These are phyloP conservation scores for Aureobasidium sp. DNA, from an alignment of 2,329 filamentous ascomycete genomes.

Conservation along the genomic window DNA sequence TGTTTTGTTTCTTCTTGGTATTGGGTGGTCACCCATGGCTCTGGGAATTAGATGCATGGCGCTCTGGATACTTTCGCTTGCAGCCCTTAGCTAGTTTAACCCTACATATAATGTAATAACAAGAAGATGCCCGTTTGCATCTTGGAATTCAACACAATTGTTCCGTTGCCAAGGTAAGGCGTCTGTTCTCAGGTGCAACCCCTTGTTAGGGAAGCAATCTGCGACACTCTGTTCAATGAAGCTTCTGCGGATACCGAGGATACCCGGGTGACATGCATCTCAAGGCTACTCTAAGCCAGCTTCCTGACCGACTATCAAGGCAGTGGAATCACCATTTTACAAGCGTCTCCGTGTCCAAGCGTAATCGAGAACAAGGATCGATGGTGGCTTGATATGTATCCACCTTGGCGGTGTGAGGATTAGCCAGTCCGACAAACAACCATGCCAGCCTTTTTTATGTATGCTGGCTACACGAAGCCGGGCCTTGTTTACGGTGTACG, in stretches of 20 bases:
- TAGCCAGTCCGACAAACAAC: neutral
- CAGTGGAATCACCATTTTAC: neutral
- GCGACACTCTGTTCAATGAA: neutral
- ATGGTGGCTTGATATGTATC: neutral
- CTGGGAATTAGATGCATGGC: constrained; percentile 1
- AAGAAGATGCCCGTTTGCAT: neutral
- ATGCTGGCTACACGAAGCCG: neutral
- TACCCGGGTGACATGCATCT: neutral
- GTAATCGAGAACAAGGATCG: neutral
- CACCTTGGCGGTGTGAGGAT: neutral
- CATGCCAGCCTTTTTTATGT: neutral
- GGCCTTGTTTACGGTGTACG: neutral
- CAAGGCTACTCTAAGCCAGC: neutral
- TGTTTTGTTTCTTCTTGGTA: neutral
- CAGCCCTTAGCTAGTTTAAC: neutral
- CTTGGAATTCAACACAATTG: neutral
- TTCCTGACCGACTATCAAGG: neutral
- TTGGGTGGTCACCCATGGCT: neutral
- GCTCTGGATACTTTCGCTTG: constrained; percentile 1
- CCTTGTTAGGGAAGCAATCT: neutral
- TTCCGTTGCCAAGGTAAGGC: neutral
- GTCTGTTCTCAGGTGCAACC: neutral
- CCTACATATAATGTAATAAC: neutral
- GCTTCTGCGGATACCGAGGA: neutral
- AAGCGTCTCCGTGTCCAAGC: neutral